These are phyloP conservation scores for Tricholoma hemisulphureum DNA, from an alignment of 768 basidiomycete genomes.

Conservation along the genomic window DNA sequence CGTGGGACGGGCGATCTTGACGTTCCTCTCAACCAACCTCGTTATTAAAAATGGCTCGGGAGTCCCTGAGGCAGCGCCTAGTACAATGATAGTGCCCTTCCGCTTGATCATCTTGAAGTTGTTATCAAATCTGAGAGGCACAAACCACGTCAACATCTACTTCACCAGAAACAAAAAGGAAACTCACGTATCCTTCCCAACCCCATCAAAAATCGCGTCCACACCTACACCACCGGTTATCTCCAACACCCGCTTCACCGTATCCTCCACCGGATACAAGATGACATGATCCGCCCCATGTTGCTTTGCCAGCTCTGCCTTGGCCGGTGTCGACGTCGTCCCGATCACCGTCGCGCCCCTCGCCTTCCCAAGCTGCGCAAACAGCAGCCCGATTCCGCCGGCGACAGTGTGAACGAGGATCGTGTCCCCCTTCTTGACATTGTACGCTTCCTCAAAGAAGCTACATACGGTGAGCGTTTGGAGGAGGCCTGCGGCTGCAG, in stretches of 20 bases:
- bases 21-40: constrained; percentile 76
- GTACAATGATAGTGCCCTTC: constrained; percentile 86
- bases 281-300: constrained; percentile 89
- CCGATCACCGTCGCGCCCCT: constrained; percentile 90
- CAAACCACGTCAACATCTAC: neutral
- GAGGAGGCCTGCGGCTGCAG: constrained; percentile 65
- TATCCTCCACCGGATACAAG: constrained; percentile 72
- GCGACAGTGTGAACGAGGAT: constrained; percentile 90
- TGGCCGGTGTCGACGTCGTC: constrained; percentile 82
- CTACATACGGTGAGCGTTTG: constrained; percentile 79
- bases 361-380: constrained; percentile 65
- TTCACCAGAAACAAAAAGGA: neutral
- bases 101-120: constrained; percentile 79
- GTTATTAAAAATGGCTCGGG: constrained; percentile 74
- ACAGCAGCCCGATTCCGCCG: constrained; percentile 77
- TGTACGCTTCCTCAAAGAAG: constrained; percentile 82
- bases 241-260: constrained; percentile 68
- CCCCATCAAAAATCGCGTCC: constrained; percentile 88
- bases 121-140: constrained; percentile 60
- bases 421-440: constrained; percentile 74
- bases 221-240: constrained; percentile 80
- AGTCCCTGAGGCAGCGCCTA: constrained; percentile 90
- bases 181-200: constrained; percentile 92
- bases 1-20: constrained; percentile 77
- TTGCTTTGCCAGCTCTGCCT: constrained; percentile 74